Evolutionary conservation across 2,329 filamentous ascomycete genomes (phyloP), one percentile per base, ranked within the genome.

Genomic region (Penicillium decumbens): DNA sequence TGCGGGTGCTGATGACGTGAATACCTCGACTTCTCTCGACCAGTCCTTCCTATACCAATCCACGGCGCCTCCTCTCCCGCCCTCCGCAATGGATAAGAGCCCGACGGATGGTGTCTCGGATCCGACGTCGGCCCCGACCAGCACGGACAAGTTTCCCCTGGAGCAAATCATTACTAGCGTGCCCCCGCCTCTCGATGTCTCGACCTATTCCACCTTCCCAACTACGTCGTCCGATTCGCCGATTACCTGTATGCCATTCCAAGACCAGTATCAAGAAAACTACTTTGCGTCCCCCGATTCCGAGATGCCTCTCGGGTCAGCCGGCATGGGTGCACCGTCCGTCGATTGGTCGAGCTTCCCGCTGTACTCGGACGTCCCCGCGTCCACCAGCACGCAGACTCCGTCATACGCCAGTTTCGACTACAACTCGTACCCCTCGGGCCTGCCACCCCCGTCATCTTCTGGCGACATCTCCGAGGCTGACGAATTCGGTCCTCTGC

Each of bases 331-430:
- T 33, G 69, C 70, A 15, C 72, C 73, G 4, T 65, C 71, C 4
- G 70, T 76, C 23, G 75, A 77, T 58, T 77, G 75, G 75, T 74
- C 74, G 4, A 73, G 69, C 29, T 71, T 76, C 53, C 74, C 74
- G 33, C 56, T 76, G 12, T 68, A 71, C 35, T 66, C 69, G 18
- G 68, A 68, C 25, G 60, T 67, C 9, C 63, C 68, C 28, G 60
- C 70, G 13, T 55, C 72, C 3, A 66, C 68, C 9, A 73, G 68
- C 57, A 75, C 71, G 38, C 73, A 75, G 43, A 65, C 72, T 12
- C 71, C 71, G 13, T 76, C 73, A 10, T 76, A 74, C 51, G 68
- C 72, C 13, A 75, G 72, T 54, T 73, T 74, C 55, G 72, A 76
- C 54, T 71, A 72, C 58, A 69, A 67, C 48, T 69, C 65, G 23